Evolutionary conservation across 116 monocot genomes (phyloP).

Genomic region (Papilionanthe hybrid): DNA sequence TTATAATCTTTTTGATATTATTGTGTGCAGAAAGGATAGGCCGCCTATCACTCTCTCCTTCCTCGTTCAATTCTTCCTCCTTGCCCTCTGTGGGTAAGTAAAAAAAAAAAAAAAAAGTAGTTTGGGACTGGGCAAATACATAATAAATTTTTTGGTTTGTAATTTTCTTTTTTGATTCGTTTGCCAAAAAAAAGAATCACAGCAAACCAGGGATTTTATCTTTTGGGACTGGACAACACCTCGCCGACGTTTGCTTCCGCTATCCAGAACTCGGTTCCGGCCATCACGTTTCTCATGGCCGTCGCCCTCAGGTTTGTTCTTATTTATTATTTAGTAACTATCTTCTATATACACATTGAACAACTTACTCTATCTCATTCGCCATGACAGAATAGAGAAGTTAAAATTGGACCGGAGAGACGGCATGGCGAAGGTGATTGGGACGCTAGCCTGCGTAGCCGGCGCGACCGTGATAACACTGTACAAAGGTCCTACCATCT

Average conservation of each 20-base stretch:
- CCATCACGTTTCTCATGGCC: constrained; percentile 97
- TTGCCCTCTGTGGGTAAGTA: constrained; percentile 75
- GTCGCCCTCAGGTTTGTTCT: constrained; percentile 52
- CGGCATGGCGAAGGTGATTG: constrained; percentile 66
- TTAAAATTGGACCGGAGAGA: constrained; percentile 64
- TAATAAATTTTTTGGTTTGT: too few relatives aligned
- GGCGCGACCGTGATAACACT: constrained; percentile 90
- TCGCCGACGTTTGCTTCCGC: constrained; percentile 96
- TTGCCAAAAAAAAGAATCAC: constrained; percentile 46
- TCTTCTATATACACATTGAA: too few relatives aligned
- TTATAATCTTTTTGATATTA: neutral
- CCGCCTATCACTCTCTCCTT: constrained; percentile 58
- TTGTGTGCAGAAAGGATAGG: constrained; percentile 70
- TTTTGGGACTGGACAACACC: constrained; percentile 85
- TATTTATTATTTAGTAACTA: neutral
- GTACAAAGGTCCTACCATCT: constrained; percentile 84
- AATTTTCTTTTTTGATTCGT: neutral
- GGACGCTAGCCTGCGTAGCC: constrained; percentile 68
- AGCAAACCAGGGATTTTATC: constrained; percentile 95
- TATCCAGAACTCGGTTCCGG: constrained; percentile 96
- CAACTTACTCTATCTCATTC: too few relatives aligned
- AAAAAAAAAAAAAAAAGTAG: too few relatives aligned
- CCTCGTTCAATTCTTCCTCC: constrained; percentile 80
- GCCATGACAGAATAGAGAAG: constrained; percentile 61
- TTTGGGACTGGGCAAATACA: too few relatives aligned